A percentile compares a stretch with the other conserved stretches of the same genome.
Conservation (phyloP, 78 protist genomes). For the Speleostelium caveatum region DNA sequence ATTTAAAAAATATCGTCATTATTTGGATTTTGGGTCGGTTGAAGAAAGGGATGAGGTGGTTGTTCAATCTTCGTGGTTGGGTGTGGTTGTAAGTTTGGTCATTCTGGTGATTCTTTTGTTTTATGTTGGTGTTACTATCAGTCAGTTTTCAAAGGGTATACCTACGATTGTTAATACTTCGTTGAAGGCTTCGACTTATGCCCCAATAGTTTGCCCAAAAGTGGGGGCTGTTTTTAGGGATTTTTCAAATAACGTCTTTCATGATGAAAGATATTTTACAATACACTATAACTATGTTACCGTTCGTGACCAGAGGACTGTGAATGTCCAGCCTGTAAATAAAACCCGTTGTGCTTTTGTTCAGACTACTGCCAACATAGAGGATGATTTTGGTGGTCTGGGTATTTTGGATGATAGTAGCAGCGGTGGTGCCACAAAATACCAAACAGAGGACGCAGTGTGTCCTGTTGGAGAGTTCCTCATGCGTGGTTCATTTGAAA, state of each 20-base stretch:
- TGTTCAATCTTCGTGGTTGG: slow-evolving; percentile 24
- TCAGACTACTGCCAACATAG: too few species aligned
- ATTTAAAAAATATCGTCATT: too few species aligned
- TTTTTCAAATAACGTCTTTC: background rate
- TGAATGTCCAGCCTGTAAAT: too few species aligned
- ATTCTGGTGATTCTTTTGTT: slow-evolving; percentile 33
- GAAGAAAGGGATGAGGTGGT: background rate
- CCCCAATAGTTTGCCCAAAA: slow-evolving; percentile 6
- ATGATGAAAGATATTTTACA: background rate
- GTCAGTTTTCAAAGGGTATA: slow-evolving; percentile 6
- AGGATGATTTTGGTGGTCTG: too few species aligned
- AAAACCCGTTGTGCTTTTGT: too few species aligned
- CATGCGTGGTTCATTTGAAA: slow-evolving; percentile 14
- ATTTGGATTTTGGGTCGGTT: background rate
- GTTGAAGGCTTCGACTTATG: slow-evolving; percentile 14
- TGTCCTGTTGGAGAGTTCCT: slow-evolving; percentile 12
- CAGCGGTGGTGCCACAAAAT: background rate
- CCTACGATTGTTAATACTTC: slow-evolving; percentile 54
- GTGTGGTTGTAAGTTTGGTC: slow-evolving; percentile 23
- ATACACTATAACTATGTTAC: slow-evolving; percentile 23
- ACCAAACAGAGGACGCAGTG: slow-evolving; percentile 18
- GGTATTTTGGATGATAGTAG: background rate
- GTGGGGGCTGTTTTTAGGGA: slow-evolving; percentile 15
- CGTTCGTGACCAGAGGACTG: slow-evolving; percentile 13
- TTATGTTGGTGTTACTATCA: background rate